phyloP scores from a whole-genome alignment of 2,329 filamentous ascomycete genomes.

The Paecilomyces niveus region DNA sequence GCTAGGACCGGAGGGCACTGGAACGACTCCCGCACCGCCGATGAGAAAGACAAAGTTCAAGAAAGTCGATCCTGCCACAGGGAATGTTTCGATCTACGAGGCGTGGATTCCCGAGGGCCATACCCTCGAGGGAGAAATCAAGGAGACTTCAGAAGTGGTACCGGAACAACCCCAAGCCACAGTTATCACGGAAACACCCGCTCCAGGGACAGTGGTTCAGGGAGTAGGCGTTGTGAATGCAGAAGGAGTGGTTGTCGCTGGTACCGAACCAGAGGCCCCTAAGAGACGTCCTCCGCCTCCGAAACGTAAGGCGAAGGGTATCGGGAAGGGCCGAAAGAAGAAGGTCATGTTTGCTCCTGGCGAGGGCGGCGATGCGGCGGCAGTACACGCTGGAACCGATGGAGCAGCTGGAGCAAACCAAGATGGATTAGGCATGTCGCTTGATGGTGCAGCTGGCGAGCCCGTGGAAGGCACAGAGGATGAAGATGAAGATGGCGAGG shows the following conservation, averaged over 20 bases:
- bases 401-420: conserved; percentile 24
- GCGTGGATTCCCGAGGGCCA: conserved; percentile 75
- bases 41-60: conserved; percentile 77
- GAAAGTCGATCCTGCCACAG: conserved; percentile 64
- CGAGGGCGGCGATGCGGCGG: conserved; percentile 30
- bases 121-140: conserved; percentile 72
- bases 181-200: conserved; percentile 37
- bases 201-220: conserved; percentile 54
- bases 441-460: conserved; percentile 37
- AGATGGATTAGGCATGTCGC: conserved; percentile 31
- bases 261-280: conserved; percentile 40
- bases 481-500: not conserved
- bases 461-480: conserved; percentile 24
- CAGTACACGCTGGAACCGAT: conserved; percentile 27
- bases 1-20: conserved; percentile 18
- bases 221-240: conserved; percentile 53
- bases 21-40: conserved; percentile 34
- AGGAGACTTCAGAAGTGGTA: conserved; percentile 46
- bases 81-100: conserved; percentile 78
- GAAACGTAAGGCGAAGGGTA: conserved; percentile 73
- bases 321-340: conserved; percentile 71
- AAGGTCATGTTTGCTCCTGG: conserved; percentile 54
- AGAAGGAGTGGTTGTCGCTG: conserved; percentile 52
- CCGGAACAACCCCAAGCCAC: conserved; percentile 33
- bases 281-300: conserved; percentile 65